Base-by-base conservation (phyloP, 345 rosid genomes). In the Linum lewisii region DNA sequence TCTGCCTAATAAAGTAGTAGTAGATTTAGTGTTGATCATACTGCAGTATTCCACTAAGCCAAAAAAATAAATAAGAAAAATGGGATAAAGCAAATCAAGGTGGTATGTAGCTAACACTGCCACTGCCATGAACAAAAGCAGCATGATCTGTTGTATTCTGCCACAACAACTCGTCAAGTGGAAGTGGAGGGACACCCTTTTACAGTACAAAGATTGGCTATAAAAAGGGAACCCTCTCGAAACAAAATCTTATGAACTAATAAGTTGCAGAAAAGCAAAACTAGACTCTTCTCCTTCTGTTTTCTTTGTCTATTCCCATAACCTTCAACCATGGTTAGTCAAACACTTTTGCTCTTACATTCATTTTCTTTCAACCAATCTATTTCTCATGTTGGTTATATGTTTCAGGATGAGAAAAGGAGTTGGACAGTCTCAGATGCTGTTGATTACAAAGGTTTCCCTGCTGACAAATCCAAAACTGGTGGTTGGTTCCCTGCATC, bases 401-500 rank as follows among this genome's bases (percentile, higher is more conserved):
- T 2, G 14, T 50, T 49, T 21, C 75, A 79, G 90, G 84, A 81
- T 54, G 75, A 57, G 51, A 78, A 78, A 73, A 79, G 63, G 79
- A 73, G 82, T 63, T 74, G 77, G 83, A 58, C 72, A 6, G 77
- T 78, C 58, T 70, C 71, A 7, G 87, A 84, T 72, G 83, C 85
- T 6, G 71, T 82, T 42, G 82, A 82, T 66, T 66, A 75, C 72
- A 62, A 68, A 63, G 87, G 82, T 45, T 75, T 64, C 29, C 85
- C 85, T 7, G 85, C 85, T 9, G 84, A 84, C 63, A 71, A 64
- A 63, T 57, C 83, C n/a, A 84, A 76, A 67, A 84, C 90, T 19
- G 87, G 90, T 32, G 87, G 87, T 59, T 84, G 90, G 90, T 64
- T 75, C 26, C 81, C 85, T 2, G 90, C 87, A 44, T 81, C 85